These are phyloP conservation scores for Claviceps monticola DNA, from an alignment of 2,329 filamentous ascomycete genomes.

Conservation along the genomic window DNA sequence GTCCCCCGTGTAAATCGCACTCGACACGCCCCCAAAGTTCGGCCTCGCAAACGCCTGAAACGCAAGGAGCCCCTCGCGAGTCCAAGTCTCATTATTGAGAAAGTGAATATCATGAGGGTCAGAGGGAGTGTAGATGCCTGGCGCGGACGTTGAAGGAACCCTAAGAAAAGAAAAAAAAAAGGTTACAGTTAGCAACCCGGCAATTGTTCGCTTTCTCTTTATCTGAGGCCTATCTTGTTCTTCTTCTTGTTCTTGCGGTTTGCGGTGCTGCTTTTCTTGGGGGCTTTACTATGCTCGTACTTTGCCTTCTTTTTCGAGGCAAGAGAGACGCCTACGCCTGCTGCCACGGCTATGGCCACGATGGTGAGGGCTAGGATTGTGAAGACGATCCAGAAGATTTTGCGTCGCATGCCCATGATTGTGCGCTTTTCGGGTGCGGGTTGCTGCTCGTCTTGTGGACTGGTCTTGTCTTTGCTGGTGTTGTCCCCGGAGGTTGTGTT, in stretches of 20 bases:
- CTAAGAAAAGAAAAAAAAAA: neutral
- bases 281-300: neutral
- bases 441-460: neutral
- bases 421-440: neutral
- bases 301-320: neutral
- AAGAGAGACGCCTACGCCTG: neutral
- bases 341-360: neutral
- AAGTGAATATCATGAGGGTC: neutral
- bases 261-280: too few relatives aligned
- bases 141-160: too few relatives aligned
- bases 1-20: neutral
- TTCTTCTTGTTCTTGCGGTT: neutral
- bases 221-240: neutral
- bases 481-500: neutral
- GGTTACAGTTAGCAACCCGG: neutral
- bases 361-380: neutral
- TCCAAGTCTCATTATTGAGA: slow-evolving; percentile 2
- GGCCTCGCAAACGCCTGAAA: slow-evolving; percentile 1
- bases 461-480: neutral
- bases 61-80: neutral
- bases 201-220: too few relatives aligned
- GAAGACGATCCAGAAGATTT: neutral
- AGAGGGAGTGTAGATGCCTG: neutral
- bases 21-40: neutral
- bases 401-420: slow-evolving; percentile 1